Conservation (phyloP, 2,329 filamentous ascomycete genomes). For the Xylariaceae sp. region DNA sequence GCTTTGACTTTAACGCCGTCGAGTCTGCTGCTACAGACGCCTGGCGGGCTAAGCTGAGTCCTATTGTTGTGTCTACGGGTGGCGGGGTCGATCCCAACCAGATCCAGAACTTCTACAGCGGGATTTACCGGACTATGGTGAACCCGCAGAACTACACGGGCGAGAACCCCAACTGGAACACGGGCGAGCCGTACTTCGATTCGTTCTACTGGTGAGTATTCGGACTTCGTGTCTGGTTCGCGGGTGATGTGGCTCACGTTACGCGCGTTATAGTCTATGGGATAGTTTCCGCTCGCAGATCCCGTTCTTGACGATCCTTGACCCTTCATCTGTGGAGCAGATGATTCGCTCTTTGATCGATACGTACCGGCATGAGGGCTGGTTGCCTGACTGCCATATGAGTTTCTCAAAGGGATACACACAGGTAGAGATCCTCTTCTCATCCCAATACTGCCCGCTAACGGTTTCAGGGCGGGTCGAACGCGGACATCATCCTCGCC, state of each 20-base stretch:
- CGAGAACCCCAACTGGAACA: slow-evolving; percentile 65
- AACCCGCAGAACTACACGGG: slow-evolving; percentile 71
- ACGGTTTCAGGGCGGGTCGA: slow-evolving; percentile 60
- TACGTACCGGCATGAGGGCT: slow-evolving; percentile 65
- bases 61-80: slow-evolving; percentile 51
- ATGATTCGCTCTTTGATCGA: slow-evolving; percentile 70
- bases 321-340: slow-evolving; percentile 58
- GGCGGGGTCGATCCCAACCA: slow-evolving; percentile 51
- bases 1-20: slow-evolving; percentile 58
- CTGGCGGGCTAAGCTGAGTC: slow-evolving; percentile 60
- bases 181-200: slow-evolving; percentile 67
- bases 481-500: slow-evolving; percentile 64
- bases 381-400: slow-evolving; percentile 73
- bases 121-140: slow-evolving; percentile 68
- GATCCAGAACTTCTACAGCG: slow-evolving; percentile 65
- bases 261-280: slow-evolving; percentile 51
- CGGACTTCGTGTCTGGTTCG: background rate
- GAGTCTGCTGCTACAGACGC: slow-evolving; percentile 48
- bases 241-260: background rate
- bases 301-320: slow-evolving; percentile 64
- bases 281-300: slow-evolving; percentile 67
- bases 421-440: slow-evolving; percentile 39
- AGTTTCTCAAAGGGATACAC: slow-evolving; percentile 69
- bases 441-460: background rate
- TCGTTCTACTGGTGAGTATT: slow-evolving; percentile 63